These are phyloP conservation scores for Cytospora chrysosperma DNA, from an alignment of 2,329 filamentous ascomycete genomes.

Conservation along the genomic window DNA sequence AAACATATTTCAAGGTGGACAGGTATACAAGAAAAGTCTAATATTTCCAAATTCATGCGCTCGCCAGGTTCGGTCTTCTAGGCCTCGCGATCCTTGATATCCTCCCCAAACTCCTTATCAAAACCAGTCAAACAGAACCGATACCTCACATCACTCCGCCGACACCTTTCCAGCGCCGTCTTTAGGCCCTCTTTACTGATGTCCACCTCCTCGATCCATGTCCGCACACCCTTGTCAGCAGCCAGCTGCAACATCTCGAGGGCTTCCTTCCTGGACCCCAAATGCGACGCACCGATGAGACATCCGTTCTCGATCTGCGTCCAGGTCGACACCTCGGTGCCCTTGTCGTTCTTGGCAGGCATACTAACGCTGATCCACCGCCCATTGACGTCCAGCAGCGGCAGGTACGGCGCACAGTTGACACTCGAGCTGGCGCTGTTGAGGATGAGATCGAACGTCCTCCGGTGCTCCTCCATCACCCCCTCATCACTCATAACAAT, in stretches of 20 bases:
- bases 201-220: slow-evolving; percentile 71
- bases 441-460: slow-evolving; percentile 74
- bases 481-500: slow-evolving; percentile 56
- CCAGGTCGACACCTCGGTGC: slow-evolving; percentile 70
- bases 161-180: slow-evolving; percentile 66
- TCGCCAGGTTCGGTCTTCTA: not conserved
- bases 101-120: slow-evolving; percentile 62
- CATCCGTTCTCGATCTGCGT: slow-evolving; percentile 73
- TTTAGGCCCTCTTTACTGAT: slow-evolving; percentile 71
- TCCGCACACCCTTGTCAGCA: slow-evolving; percentile 65
- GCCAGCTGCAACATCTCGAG: slow-evolving; percentile 71
- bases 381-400: slow-evolving; percentile 77
- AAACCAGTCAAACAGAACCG: slow-evolving; percentile 73
- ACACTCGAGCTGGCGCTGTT: slow-evolving; percentile 71
- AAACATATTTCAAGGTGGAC: too few species aligned
- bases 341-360: slow-evolving; percentile 64
- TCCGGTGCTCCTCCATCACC: slow-evolving; percentile 56
- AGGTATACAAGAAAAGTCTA: not conserved
- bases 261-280: slow-evolving; percentile 69
- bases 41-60: not conserved
- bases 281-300: slow-evolving; percentile 68
- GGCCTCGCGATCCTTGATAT: slow-evolving; percentile 17
- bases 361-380: slow-evolving; percentile 78
- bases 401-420: slow-evolving; percentile 70
- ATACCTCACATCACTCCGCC: slow-evolving; percentile 70